These are phyloP conservation scores for Chlorella variabilis DNA, from an alignment of 163 green algal species.

Conservation along the genomic window DNA sequence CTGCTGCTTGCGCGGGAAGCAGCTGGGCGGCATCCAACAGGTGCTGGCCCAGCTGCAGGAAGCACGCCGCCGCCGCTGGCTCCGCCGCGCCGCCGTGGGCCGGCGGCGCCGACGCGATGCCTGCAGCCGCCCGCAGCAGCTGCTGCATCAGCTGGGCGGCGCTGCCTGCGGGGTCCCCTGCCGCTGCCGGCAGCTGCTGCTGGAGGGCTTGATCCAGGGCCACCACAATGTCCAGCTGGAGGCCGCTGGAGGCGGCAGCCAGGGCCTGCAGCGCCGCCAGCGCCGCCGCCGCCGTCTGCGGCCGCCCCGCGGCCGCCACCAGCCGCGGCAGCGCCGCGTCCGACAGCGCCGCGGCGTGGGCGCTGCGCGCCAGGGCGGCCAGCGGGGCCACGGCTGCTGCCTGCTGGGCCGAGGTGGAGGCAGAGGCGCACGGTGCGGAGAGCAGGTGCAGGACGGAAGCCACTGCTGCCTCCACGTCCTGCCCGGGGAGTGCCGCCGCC, in stretches of 20 bases:
- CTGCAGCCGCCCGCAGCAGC: conserved; percentile 8
- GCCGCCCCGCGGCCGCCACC: background rate
- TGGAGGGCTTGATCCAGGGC: conserved; percentile 19
- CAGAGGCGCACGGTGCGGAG: background rate
- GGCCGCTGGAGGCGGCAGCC: background rate
- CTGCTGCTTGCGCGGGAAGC: background rate
- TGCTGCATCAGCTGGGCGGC: conserved; percentile 1
- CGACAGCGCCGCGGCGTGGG: background rate
- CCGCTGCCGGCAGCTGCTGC: background rate
- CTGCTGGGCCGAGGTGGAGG: background rate
- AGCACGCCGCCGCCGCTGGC: background rate
- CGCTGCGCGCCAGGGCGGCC: conserved; percentile 2
- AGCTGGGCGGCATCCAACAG: conserved; percentile 10
- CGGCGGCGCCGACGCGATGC: background rate
- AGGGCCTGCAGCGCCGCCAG: conserved; percentile 26
- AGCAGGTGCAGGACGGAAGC: conserved; percentile 13
- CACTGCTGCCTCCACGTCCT: background rate
- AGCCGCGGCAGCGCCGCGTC: conserved; percentile 4
- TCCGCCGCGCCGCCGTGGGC: background rate
- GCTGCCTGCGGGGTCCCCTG: background rate
- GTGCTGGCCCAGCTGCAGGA: conserved; percentile 12
- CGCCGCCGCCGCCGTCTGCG: background rate
- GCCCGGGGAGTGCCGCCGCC: background rate
- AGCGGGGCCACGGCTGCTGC: conserved; percentile 10
- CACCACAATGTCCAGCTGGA: conserved; percentile 4